Conservation (phyloP, 148 eudicot genomes). For the Bassia scoparia region DNA sequence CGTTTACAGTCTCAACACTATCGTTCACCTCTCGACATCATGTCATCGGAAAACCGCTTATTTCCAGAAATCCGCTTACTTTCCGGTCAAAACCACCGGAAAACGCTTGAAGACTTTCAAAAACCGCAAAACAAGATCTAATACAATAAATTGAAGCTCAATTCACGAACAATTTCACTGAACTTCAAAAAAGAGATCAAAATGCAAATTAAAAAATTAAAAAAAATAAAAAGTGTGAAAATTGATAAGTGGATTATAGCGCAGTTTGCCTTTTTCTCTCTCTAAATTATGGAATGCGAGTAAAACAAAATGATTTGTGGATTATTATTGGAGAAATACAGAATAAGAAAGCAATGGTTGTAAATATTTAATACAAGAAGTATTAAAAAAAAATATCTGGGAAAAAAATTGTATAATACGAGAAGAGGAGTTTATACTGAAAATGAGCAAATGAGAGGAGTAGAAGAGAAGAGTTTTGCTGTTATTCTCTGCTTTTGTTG, state of each 20-base stretch:
- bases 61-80: conserved; percentile 5
- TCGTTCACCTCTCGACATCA: conserved; percentile 34
- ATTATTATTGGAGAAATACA: conserved; percentile 15
- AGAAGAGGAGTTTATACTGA: too few relatives aligned
- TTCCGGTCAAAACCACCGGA: neutral
- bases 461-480: neutral
- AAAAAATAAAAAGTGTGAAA: neutral
- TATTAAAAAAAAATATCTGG: too few relatives aligned
- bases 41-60: conserved; percentile 21
- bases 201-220: neutral
- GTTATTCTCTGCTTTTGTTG: conserved; percentile 11
- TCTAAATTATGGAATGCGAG: neutral
- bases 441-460: too few relatives aligned
- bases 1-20: conserved; percentile 69
- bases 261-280: neutral
- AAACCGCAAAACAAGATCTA: conserved; percentile 10
- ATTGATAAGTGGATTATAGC: neutral
- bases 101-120: neutral
- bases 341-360: too few relatives aligned
- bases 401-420: too few relatives aligned
- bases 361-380: too few relatives aligned
- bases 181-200: conserved; percentile 7
- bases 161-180: neutral
- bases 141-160: neutral
- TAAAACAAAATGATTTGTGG: conserved; percentile 26